These are phyloP conservation scores for Fonsecaea pedrosoi DNA, from an alignment of 2,329 filamentous ascomycete genomes.

Conservation along the genomic window DNA sequence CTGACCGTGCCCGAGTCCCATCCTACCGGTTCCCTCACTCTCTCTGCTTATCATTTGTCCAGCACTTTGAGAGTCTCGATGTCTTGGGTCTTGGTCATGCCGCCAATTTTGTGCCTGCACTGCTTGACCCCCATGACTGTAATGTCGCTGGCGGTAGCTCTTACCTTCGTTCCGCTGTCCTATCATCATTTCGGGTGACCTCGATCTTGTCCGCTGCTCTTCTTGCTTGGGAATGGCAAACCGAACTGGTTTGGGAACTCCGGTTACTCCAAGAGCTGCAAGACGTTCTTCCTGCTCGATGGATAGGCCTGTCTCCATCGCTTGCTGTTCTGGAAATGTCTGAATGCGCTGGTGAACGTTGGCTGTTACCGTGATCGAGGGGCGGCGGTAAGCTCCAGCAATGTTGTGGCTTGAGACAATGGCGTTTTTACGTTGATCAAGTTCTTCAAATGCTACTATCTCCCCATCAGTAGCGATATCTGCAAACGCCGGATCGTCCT, in stretches of 20 bases:
- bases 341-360: not conserved
- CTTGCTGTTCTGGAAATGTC: not conserved
- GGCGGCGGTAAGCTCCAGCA: not conserved
- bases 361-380: not conserved
- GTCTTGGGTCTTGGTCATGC: not conserved
- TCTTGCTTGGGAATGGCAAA: not conserved
- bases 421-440: conserved; percentile 3
- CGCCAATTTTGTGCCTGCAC: not conserved
- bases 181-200: not conserved
- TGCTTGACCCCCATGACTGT: not conserved
- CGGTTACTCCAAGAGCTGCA: not conserved
- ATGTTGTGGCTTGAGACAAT: conserved; percentile 2
- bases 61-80: not conserved
- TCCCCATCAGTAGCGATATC: conserved; percentile 1
- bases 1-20: not conserved
- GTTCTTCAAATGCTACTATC: conserved; percentile 17
- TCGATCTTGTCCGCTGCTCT: not conserved
- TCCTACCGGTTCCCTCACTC: not conserved
- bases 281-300: conserved; percentile 13
- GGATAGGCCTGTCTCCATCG: not conserved
- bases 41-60: not conserved
- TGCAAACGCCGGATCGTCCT: conserved; percentile 26
- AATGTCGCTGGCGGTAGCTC: conserved; percentile 7
- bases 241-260: not conserved
- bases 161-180: not conserved